phyloP scores from a whole-genome alignment of 2,329 filamentous ascomycete genomes.

The Cladorrhinum sp. region DNA sequence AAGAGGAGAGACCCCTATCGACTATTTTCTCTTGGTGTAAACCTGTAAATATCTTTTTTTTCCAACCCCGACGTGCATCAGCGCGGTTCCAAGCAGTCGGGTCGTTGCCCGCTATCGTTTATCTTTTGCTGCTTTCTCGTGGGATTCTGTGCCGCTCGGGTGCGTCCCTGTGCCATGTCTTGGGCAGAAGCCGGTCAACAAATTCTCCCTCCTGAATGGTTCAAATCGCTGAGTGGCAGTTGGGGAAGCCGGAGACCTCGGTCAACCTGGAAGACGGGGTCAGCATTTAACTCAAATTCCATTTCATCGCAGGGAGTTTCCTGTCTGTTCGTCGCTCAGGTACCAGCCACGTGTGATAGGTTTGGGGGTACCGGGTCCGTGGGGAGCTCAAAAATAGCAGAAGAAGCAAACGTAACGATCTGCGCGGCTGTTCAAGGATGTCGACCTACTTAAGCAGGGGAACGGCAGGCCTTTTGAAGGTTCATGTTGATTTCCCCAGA shows the following conservation, averaged over 20 bases:
- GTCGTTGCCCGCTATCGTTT: background rate
- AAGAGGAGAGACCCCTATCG: background rate
- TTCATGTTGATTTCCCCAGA: background rate
- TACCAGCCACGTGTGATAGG: background rate
- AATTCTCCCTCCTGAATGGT: background rate
- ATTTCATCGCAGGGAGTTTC: background rate
- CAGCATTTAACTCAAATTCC: background rate
- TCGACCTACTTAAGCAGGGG: background rate
- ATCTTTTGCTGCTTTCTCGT: background rate
- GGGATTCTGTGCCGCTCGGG: background rate
- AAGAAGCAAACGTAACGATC: background rate
- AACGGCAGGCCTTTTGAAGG: background rate
- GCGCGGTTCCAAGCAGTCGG: slow-evolving; percentile 2
- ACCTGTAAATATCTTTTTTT: too few relatives aligned
- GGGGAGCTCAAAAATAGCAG: background rate
- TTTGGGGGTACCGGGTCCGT: background rate
- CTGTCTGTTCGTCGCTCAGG: background rate
- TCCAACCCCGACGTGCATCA: too few relatives aligned
- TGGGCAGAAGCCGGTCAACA: background rate
- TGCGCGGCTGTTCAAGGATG: background rate
- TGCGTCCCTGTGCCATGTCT: background rate
- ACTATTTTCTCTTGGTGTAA: too few relatives aligned
- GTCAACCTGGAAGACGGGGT: background rate
- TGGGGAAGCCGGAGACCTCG: background rate
- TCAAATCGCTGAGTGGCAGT: background rate